A percentile compares a stretch with the other conserved stretches of the same genome.
Conservation (phyloP, 768 basidiomycete species). For the Podaxis sp. region DNA sequence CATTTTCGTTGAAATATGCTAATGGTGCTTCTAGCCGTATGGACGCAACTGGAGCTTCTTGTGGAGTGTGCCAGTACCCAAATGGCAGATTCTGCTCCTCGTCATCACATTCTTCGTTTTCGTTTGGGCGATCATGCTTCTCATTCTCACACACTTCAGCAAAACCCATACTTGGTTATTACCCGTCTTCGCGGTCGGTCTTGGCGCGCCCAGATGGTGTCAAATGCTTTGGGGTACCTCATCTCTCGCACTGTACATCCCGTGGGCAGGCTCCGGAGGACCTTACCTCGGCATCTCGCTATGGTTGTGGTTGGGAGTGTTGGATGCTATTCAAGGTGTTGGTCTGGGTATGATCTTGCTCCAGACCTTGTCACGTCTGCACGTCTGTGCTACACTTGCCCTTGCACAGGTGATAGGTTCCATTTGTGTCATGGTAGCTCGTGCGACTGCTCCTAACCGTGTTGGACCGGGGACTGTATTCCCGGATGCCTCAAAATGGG, state of each 20-base stretch:
- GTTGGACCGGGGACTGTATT: slow-evolving; percentile 89
- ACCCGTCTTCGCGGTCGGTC: slow-evolving; percentile 92
- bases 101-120: slow-evolving; percentile 83
- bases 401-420: slow-evolving; percentile 90
- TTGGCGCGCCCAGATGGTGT: slow-evolving; percentile 94
- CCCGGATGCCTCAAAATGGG: slow-evolving; percentile 91
- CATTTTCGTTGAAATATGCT: slow-evolving; percentile 14
- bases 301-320: slow-evolving; percentile 95
- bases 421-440: slow-evolving; percentile 88
- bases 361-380: slow-evolving; percentile 84
- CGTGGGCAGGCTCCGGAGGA: slow-evolving; percentile 85
- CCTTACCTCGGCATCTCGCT: slow-evolving; percentile 88
- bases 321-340: slow-evolving; percentile 93
- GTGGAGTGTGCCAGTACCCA: slow-evolving; percentile 81
- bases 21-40: slow-evolving; percentile 58
- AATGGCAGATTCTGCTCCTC: slow-evolving; percentile 81
- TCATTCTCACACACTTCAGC: slow-evolving; percentile 79
- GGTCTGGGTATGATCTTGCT: slow-evolving; percentile 90
- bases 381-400: slow-evolving; percentile 91
- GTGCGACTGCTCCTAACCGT: slow-evolving; percentile 87
- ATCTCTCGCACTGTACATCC: slow-evolving; percentile 88
- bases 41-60: slow-evolving; percentile 96
- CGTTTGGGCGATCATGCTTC: slow-evolving; percentile 78
- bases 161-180: slow-evolving; percentile 96
- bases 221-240: slow-evolving; percentile 98